A percentile compares a stretch with the other conserved stretches of the same genome.
Evolutionary conservation across 306 rosid species (phyloP).

Genomic region (cucumber (Cucumis sativus)): Cucumber_9930_V3 NC_026655.2:31550501-31551000

Average conservation of each 20-base stretch:
- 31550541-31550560: neutral
- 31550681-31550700: constrained; percentile 77
- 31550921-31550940: constrained; percentile 9
- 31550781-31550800: constrained; percentile 55
- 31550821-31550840: constrained; percentile 96
- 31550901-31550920: constrained; percentile 13
- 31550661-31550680: constrained; percentile 90
- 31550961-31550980: constrained; percentile 12
- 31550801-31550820: constrained; percentile 96
- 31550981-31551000: constrained; percentile 69
- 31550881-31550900: constrained; percentile 52
- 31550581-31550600: neutral
- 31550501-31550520: neutral
- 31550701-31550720: constrained; percentile 90
- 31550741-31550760: constrained; percentile 85
- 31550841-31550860: constrained; percentile 82
- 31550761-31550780: constrained; percentile 74
- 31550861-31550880: constrained; percentile 89
- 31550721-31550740: constrained; percentile 91
- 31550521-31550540: neutral
- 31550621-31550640: constrained; percentile 94
- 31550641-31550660: constrained; percentile 90
- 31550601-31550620: constrained; percentile 79
- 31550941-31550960: constrained; percentile 12
- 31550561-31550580: neutral